These are phyloP conservation scores for Eleusine coracana DNA, from an alignment of 176 grass and related monocot genomes.

Conservation along the genomic window DNA sequence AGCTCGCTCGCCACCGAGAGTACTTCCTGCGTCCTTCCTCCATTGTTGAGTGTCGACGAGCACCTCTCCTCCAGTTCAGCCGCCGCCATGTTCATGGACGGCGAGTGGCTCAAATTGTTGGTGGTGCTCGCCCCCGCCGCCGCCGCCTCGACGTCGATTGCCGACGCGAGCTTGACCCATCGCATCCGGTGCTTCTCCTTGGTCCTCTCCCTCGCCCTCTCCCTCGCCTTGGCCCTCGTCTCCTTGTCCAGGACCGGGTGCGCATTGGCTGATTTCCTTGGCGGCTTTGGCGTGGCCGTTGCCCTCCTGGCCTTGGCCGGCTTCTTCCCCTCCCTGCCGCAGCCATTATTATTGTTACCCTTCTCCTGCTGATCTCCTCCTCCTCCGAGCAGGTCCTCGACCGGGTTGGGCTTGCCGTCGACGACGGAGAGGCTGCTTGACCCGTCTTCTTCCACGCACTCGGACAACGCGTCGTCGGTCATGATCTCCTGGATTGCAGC, in stretches of 20 bases:
- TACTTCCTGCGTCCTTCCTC: conserved; percentile 48
- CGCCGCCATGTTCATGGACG: conserved; percentile 42
- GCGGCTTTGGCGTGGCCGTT: conserved; percentile 39
- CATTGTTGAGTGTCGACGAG: conserved; percentile 40
- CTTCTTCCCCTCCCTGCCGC: conserved; percentile 47
- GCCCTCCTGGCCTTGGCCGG: conserved; percentile 45
- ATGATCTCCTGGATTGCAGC: conserved; percentile 73
- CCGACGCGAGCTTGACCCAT: conserved; percentile 61
- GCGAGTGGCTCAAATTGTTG: conserved; percentile 36
- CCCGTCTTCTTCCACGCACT: conserved; percentile 65
- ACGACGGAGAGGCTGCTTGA: conserved; percentile 65
- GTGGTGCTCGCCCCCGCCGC: conserved; percentile 31
- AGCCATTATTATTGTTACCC: not conserved
- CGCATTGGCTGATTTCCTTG: conserved; percentile 36
- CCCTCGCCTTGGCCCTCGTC: conserved; percentile 72
- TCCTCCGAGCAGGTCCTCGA: not conserved
- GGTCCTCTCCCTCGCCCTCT: conserved; percentile 85
- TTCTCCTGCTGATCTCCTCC: not conserved
- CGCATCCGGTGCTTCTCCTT: conserved; percentile 76
- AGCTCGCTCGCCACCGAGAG: conserved; percentile 44
- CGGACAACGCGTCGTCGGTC: conserved; percentile 52
- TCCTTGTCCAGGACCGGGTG: conserved; percentile 69
- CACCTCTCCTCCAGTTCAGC: conserved; percentile 64
- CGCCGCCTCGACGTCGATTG: conserved; percentile 48
- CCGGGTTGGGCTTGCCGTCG: conserved; percentile 50